These are phyloP conservation scores for Arachis hypogaea DNA, from an alignment of 306 rosid species.

Conservation along the genomic window DNA sequence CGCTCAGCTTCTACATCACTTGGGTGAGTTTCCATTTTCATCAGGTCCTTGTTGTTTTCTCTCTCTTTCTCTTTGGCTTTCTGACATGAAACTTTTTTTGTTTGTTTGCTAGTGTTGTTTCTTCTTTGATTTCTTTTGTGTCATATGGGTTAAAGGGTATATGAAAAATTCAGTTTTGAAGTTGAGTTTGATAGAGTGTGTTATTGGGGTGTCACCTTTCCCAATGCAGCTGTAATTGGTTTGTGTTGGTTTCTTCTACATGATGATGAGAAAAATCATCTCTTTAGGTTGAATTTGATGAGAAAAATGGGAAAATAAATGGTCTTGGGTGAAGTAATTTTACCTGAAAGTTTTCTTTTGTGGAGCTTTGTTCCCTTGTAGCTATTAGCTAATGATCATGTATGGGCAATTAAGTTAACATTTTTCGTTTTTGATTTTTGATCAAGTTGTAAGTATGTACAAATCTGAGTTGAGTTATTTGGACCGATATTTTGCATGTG, in stretches of 20 bases:
- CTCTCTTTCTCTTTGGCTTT: not conserved
- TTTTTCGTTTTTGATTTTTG: not conserved
- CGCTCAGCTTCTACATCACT: constrained; percentile 38
- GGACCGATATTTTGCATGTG: not conserved
- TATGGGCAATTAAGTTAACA: not conserved
- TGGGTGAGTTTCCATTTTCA: constrained; percentile 48
- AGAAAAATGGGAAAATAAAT: not conserved
- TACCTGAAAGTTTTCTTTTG: not conserved
- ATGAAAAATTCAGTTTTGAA: constrained; percentile 13
- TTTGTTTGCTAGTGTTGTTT: not conserved
- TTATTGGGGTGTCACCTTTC: constrained; percentile 12
- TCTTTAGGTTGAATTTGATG: constrained; percentile 7
- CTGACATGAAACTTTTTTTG: not conserved
- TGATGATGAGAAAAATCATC: constrained; percentile 1
- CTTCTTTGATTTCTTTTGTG: not conserved
- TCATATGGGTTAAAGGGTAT: constrained; percentile 20
- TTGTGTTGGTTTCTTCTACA: not conserved
- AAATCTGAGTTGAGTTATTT: constrained; percentile 13
- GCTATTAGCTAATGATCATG: not conserved
- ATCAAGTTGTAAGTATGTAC: constrained; percentile 17
- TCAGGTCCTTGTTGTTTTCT: not conserved
- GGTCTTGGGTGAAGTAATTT: constrained; percentile 1
- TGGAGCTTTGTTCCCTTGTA: not conserved
- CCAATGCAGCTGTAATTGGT: not conserved
- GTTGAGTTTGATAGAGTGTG: not conserved